phyloP scores from a whole-genome alignment of 2,329 filamentous ascomycete genomes.

The Ophiocordyceps robertsii region DNA sequence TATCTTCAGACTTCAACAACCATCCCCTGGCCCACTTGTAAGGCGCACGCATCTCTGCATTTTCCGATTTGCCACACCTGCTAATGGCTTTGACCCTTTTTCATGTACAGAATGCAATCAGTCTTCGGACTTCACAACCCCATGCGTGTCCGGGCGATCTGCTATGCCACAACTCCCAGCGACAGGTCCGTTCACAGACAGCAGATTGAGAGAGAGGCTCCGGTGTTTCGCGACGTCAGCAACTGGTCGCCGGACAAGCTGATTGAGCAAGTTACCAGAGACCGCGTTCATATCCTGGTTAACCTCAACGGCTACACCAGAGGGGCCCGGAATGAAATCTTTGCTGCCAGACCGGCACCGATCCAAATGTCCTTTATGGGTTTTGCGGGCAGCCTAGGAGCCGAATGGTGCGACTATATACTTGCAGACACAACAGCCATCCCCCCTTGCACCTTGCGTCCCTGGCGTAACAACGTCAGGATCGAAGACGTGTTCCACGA shows the following conservation, averaged over 20 bases:
- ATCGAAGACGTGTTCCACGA: conserved; percentile 56
- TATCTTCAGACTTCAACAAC: conserved; percentile 98
- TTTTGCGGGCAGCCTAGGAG: conserved; percentile 87
- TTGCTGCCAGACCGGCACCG: conserved; percentile 84
- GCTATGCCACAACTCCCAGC: conserved; percentile 88
- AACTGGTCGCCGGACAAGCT: conserved; percentile 74
- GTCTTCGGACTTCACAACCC: conserved; percentile 85
- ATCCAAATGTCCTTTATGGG: conserved; percentile 99
- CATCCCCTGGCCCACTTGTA: conserved; percentile 85
- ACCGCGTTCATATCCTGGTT: conserved; percentile 86
- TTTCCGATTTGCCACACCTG: not conserved
- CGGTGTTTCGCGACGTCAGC: conserved; percentile 81
- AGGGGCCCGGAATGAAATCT: conserved; percentile 93
- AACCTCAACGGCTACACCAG: conserved; percentile 98
- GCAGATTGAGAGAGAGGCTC: conserved; percentile 87
- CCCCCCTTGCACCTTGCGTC: conserved; percentile 66
- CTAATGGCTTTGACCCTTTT: not conserved
- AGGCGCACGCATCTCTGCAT: conserved; percentile 13
- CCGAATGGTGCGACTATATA: conserved; percentile 98
- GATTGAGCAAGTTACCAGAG: conserved; percentile 72
- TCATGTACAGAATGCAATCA: conserved; percentile 65
- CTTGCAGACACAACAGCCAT: conserved; percentile 82
- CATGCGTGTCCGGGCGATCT: conserved; percentile 66
- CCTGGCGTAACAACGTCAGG: conserved; percentile 60
- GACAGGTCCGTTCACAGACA: conserved; percentile 80